These are phyloP conservation scores for Acer campestre DNA, from an alignment of 345 rosid species.

Conservation along the genomic window DNA sequence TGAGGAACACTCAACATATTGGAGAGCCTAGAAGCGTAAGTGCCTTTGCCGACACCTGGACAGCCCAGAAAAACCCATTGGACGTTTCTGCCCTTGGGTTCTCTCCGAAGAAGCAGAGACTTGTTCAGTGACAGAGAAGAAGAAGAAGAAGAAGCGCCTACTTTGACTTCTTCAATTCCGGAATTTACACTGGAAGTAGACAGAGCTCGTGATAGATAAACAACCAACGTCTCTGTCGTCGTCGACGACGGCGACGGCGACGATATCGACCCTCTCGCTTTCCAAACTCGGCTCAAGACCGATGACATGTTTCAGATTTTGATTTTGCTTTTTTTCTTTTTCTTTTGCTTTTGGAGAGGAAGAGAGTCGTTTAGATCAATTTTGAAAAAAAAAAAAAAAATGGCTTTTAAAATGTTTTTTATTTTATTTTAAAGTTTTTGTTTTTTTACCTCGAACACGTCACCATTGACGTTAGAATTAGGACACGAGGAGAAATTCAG, in stretches of 20 bases:
- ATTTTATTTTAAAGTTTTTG: too few relatives aligned
- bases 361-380: not conserved
- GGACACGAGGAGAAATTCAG: not conserved
- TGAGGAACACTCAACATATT: slow-evolving; percentile 83
- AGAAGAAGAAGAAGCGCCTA: slow-evolving; percentile 21
- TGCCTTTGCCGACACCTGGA: slow-evolving; percentile 98
- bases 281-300: slow-evolving; percentile 31
- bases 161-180: slow-evolving; percentile 44
- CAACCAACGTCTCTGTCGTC: slow-evolving; percentile 17
- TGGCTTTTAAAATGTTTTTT: too few relatives aligned
- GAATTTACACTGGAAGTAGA: slow-evolving; percentile 37
- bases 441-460: too few relatives aligned
- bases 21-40: slow-evolving; percentile 93
- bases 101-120: slow-evolving; percentile 24
- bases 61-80: slow-evolving; percentile 99
- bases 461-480: not conserved
- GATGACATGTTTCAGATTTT: slow-evolving; percentile 27
- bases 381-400: too few relatives aligned
- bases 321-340: too few relatives aligned
- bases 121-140: slow-evolving; percentile 9
- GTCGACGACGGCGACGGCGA: not conserved
- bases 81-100: slow-evolving; percentile 45
- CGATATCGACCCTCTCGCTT: slow-evolving; percentile 24
- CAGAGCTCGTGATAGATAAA: slow-evolving; percentile 26
- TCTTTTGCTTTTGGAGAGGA: not conserved